Percentiles rank a stretch among this genome's conserved stretches.
Evolutionary conservation across 1,284 basidiomycete genomes (phyloP).

Genomic region (Boletus semigastroideus): DNA sequence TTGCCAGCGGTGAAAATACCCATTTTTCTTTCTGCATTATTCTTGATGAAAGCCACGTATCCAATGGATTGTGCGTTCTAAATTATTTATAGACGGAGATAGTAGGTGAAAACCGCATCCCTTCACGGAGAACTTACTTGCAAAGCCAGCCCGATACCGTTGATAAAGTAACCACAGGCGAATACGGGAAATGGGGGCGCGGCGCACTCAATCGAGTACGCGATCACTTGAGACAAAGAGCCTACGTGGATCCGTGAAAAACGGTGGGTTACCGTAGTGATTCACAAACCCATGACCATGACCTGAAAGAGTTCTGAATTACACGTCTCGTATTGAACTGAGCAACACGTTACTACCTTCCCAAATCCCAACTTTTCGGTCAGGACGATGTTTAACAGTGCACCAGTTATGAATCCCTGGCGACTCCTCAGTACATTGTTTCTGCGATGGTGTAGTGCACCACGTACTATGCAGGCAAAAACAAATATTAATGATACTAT

Average conservation of each 20-base stretch:
- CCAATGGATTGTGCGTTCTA: conserved; percentile 26
- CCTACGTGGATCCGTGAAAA: conserved; percentile 21
- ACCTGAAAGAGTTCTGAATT: conserved; percentile 13
- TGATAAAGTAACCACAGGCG: conserved; percentile 41
- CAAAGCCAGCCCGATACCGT: conserved; percentile 57
- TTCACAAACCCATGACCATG: conserved; percentile 26
- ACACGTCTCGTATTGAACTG: not conserved
- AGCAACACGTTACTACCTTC: conserved; percentile 24
- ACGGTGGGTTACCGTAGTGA: not conserved
- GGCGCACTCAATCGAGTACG: conserved; percentile 52
- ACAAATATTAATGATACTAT: conserved; percentile 30
- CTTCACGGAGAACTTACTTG: conserved; percentile 16
- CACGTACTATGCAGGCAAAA: conserved; percentile 27
- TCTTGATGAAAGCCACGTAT: conserved; percentile 21
- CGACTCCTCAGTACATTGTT: not conserved
- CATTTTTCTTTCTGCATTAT: conserved; percentile 18
- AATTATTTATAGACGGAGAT: not conserved
- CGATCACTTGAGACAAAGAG: conserved; percentile 36
- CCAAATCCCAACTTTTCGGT: conserved; percentile 27
- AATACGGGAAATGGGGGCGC: conserved; percentile 65
- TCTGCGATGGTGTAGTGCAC: not conserved
- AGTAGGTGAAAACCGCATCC: too few species aligned
- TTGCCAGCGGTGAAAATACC: conserved; percentile 25
- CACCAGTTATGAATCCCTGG: conserved; percentile 29
- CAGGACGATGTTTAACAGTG: conserved; percentile 25